These are phyloP conservation scores for Ganoderma lingzhi DNA, from an alignment of 1,284 basidiomycete genomes.

Conservation along the genomic window DNA sequence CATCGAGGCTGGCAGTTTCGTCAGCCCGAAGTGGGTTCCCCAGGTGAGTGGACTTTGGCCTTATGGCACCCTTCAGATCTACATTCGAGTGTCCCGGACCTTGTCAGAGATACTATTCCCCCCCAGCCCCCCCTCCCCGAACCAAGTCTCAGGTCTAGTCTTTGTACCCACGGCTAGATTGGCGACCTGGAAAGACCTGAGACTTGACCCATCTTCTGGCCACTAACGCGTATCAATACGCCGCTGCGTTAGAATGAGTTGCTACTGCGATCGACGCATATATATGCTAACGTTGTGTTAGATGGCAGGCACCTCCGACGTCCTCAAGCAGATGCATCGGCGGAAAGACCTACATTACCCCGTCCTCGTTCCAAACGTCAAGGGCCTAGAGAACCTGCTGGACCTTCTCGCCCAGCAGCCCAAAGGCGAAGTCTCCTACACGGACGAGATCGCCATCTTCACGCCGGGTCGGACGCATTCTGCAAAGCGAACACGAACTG, in stretches of 20 bases:
- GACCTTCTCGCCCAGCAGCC: conserved; percentile 53
- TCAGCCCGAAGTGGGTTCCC: conserved; percentile 93
- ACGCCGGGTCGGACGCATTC: conserved; percentile 92
- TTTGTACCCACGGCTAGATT: neutral
- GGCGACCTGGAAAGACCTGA: neutral
- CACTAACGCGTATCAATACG: neutral
- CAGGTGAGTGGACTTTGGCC: conserved; percentile 62
- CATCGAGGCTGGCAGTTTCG: conserved; percentile 93
- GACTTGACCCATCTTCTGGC: neutral
- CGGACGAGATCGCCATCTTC: conserved; percentile 92
- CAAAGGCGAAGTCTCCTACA: conserved; percentile 50
- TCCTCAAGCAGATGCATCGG: conserved; percentile 66
- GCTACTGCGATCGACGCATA: neutral
- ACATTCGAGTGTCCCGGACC: neutral
- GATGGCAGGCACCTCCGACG: conserved; percentile 89
- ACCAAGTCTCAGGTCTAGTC: too few species aligned
- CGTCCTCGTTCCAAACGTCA: conserved; percentile 88
- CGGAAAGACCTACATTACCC: conserved; percentile 73
- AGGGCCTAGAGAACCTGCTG: conserved; percentile 77
- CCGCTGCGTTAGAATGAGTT: neutral
- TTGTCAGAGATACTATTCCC: neutral
- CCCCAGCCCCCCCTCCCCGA: too few species aligned
- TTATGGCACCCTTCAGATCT: neutral
- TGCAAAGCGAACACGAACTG: conserved; percentile 88
- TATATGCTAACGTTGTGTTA: conserved; percentile 41